Evolutionary conservation across 2,329 filamentous ascomycete genomes (phyloP), one percentile per base, ranked within the genome.

Genomic region (Cladosporium sp.): DNA sequence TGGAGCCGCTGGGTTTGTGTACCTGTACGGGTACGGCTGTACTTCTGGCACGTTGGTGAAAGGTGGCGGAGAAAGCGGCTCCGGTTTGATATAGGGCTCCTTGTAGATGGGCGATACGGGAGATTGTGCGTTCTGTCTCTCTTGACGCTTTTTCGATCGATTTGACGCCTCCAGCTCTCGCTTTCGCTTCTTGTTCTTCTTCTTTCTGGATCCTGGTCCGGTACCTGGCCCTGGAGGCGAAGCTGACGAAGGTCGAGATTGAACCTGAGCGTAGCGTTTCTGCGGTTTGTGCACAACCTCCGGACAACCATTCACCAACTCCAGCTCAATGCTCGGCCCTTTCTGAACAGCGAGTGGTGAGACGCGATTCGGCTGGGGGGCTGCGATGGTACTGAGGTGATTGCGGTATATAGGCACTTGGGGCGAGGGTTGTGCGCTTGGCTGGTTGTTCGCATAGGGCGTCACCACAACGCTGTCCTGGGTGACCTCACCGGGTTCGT

Each of bases 281-380:
- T 40, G 61, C 33, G 50, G 44, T 46, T 61, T 67, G 28, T 59
- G 59, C 31, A 65, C 61, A 7, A 67, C 56, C 40, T 67, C 65
- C n/a, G 66, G 64, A 18, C 62, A 57, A 19, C 63, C 67, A 57
- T 66, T 65, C 44, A 71, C 85, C 65, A 58, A 78, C 82, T 59
- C 77, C 63, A 46, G 72, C 68, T 55, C 63, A 43, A 64, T 56
- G 45, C 54, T 62, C 2, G 77, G 71, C 49, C 73, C 69, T 64
- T 80, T 81, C 52, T 76, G 67, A 42, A 74, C 72, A 53, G 79
- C 76, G 56, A 83, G 68, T 43, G 79, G 78, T 22, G 80, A 81
- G 19, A 82, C 82, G 64, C 87, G 85, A 45, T 84, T 83, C 49
- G 88, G 86, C 63, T 88, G 87, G 22, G 88, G 87, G 48, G 87